These are phyloP conservation scores for Leccinum angustisporum DNA, from an alignment of 1,284 basidiomycete species.

Conservation along the genomic window DNA sequence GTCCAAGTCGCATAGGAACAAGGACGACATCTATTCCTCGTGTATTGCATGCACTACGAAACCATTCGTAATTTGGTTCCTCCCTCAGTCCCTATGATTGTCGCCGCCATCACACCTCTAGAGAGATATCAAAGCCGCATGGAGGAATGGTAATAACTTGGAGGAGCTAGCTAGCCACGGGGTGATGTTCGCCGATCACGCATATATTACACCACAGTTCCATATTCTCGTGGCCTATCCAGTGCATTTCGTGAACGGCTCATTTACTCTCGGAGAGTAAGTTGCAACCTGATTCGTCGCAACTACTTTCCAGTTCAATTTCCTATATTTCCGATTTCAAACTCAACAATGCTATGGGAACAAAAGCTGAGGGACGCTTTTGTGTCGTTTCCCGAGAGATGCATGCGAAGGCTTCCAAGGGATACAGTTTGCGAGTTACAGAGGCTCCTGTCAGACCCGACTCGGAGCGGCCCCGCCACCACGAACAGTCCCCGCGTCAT, in stretches of 20 bases:
- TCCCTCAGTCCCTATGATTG: slow-evolving; percentile 16
- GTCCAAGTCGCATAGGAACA: slow-evolving; percentile 9
- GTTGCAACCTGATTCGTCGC: slow-evolving; percentile 13
- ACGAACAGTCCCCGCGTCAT: not conserved
- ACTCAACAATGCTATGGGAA: not conserved
- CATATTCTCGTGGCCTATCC: slow-evolving; percentile 10
- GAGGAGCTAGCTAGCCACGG: slow-evolving; percentile 7
- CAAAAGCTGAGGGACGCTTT: slow-evolving; percentile 2
- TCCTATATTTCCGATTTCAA: slow-evolving; percentile 1
- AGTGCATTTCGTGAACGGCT: slow-evolving; percentile 12
- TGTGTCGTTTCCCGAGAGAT: not conserved
- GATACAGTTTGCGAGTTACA: not conserved
- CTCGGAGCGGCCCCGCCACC: not conserved
- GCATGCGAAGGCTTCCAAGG: slow-evolving; percentile 1
- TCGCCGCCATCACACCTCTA: slow-evolving; percentile 24
- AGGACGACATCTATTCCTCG: slow-evolving; percentile 18
- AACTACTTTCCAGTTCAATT: slow-evolving; percentile 10
- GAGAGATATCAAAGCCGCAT: slow-evolving; percentile 26
- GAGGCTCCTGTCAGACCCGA: not conserved
- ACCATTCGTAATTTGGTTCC: slow-evolving; percentile 13
- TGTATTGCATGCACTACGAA: slow-evolving; percentile 25
- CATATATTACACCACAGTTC: slow-evolving; percentile 24
- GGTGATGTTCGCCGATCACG: slow-evolving; percentile 24
- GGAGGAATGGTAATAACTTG: slow-evolving; percentile 30
- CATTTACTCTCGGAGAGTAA: slow-evolving; percentile 10